Evolutionary conservation across 2,329 filamentous ascomycete genomes (phyloP), one percentile per base, ranked within the genome.

Genomic region (Trichoderma lentiforme): DNA sequence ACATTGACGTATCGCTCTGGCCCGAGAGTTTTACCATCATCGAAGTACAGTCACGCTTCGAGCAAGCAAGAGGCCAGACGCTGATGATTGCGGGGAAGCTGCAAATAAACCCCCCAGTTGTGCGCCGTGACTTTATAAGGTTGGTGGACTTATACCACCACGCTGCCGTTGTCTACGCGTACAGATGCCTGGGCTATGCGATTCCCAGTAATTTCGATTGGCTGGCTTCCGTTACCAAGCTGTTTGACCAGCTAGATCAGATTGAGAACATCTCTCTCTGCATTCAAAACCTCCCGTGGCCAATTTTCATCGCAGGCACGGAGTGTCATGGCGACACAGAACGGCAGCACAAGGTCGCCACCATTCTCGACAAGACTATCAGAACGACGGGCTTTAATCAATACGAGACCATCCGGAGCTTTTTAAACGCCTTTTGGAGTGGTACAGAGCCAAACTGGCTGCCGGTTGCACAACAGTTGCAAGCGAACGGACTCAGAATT

Each of bases 251-350:
- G 61, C 74, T 79, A 5, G 60, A 66, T 0, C 69, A 73, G 7
- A 73, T 79, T n/a, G 76, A 78, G 39, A 74, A 77, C 6, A 58
- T 72, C 6, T 71, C 74, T 6, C 53, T 74, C 6, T 78, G 76
- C 70, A 73, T 77, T 4, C 78, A 79, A 36, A 80, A 79, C 57
- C 72, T 80, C 26, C 76, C 77, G 0, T 80, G 78, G 78, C 77
- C 78, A 1, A 73, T 75, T 5, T 79, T 80, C 39, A 75, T 80
- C 9, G 78, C 78, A 1, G 78, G 78, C 0, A 76, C 74, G 6
- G 77, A 77, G 60, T 76, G 74, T n/a, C 71, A 78, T 56, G 76
- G 73, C 3, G 69, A 78, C 28, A 67, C 43, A 28, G 70, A 47
- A n/a, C 72, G 74, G 18, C 77, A 78, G 36, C 58, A 73, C 24